Percentiles rank a stretch among this genome's conserved stretches.
These are phyloP conservation scores for Fusarium papillatum DNA, from an alignment of 2,329 filamentous ascomycete genomes.

Conservation along the genomic window DNA sequence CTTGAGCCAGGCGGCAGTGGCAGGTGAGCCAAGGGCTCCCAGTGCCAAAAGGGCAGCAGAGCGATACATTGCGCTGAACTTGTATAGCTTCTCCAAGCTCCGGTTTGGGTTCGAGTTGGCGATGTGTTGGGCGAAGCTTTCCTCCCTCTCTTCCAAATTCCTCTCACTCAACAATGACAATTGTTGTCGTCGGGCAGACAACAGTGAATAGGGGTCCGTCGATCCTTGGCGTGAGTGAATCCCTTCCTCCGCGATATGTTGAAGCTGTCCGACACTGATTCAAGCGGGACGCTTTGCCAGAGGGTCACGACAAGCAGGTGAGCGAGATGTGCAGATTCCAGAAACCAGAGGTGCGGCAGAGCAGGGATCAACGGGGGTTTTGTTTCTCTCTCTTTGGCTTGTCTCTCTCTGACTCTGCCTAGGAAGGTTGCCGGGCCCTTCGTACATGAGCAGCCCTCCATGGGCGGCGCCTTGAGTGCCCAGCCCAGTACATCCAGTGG, in stretches of 20 bases:
- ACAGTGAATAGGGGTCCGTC: constrained; percentile 4
- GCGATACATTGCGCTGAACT: constrained; percentile 28
- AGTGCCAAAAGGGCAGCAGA: constrained; percentile 39
- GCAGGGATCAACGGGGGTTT: constrained; percentile 33
- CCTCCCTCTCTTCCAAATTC: background rate
- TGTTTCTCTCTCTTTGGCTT: constrained; percentile 22
- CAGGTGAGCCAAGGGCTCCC: constrained; percentile 41
- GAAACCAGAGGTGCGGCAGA: background rate
- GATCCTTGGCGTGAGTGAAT: constrained; percentile 11
- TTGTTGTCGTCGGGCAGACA: background rate
- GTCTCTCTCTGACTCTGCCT: constrained; percentile 17
- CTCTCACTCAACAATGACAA: background rate
- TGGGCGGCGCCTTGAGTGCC: constrained; percentile 1
- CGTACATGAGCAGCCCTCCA: background rate
- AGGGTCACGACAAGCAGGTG: constrained; percentile 1
- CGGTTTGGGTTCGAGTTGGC: background rate
- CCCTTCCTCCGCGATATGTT: constrained; percentile 2
- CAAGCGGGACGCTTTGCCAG: constrained; percentile 6
- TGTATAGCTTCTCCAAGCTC: background rate
- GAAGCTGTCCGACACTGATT: constrained; percentile 25
- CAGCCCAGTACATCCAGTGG: constrained; percentile 1
- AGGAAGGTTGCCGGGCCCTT: constrained; percentile 15
- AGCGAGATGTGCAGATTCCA: background rate
- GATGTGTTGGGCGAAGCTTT: background rate
- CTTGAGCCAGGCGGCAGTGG: constrained; percentile 39